A percentile compares a stretch with the other conserved stretches of the same genome.
These are phyloP conservation scores for Karstenula rhodostoma DNA, from an alignment of 2,329 filamentous ascomycete species.

Conservation along the genomic window DNA sequence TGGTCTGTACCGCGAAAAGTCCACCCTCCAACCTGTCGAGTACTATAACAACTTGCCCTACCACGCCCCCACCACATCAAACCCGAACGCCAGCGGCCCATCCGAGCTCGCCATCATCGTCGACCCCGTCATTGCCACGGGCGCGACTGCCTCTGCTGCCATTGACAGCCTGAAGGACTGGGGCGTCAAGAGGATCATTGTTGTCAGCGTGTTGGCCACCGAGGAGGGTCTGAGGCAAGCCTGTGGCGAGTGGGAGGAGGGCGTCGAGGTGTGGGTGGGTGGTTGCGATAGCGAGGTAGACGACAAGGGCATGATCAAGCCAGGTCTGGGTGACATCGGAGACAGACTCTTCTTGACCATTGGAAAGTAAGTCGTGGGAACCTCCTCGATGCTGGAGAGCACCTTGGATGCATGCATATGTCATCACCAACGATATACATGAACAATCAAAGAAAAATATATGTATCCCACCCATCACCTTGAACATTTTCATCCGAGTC, in stretches of 20 bases:
- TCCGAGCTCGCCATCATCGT: conserved; percentile 80
- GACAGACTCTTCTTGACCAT: conserved; percentile 89
- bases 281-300: conserved; percentile 79
- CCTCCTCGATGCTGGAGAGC: not conserved
- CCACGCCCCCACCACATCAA: conserved; percentile 62
- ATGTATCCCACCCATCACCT: too few relatives aligned
- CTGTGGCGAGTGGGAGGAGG: conserved; percentile 79
- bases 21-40: conserved; percentile 87
- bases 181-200: conserved; percentile 83
- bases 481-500: too few relatives aligned
- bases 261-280: conserved; percentile 81
- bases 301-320: conserved; percentile 86
- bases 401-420: not conserved
- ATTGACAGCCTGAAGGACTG: conserved; percentile 90
- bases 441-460: not conserved
- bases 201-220: conserved; percentile 79
- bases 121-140: conserved; percentile 93
- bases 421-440: not conserved
- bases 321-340: conserved; percentile 88
- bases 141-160: conserved; percentile 86
- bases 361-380: conserved; percentile 69
- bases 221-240: conserved; percentile 74
- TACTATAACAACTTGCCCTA: conserved; percentile 98
- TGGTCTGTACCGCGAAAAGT: conserved; percentile 90
- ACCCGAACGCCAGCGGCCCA: conserved; percentile 42